Evolutionary conservation across 2,329 filamentous ascomycete species (phyloP), one percentile per base, ranked within the genome.

Genomic region (Paracoccidioides brasiliensis): DNA sequence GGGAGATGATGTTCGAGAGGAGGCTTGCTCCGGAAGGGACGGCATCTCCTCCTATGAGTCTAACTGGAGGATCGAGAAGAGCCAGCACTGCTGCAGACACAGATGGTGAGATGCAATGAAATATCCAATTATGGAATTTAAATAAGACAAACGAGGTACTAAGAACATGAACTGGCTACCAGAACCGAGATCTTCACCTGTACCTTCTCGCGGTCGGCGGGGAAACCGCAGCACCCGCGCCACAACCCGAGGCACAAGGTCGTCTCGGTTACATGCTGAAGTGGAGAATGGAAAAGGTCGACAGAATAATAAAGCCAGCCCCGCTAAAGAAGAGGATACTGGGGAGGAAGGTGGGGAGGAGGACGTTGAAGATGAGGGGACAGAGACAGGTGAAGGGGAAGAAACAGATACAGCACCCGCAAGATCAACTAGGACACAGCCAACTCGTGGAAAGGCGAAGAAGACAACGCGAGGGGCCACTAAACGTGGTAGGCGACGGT

Each of bases 1-100:
- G 72, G 41, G 69, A 71, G 30, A 64, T 75, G 67, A 77, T 76
- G 73, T 77, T 77, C 61, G 72, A 73, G 52, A 67, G 70, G 58
- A 63, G 75, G 55, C 59, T 77, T 44, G 73, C 72, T 6, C 69
- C 67, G 56, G 71, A 74, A 56, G 68, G 68, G 10, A 72, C 72
- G n/a, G 65, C 66, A 10, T 75, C 73, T 15, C 73, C 72, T 1
- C 65, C 67, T 4, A 64, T 64, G 7, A 72, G 67, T 58, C 61
- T 61, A 22, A 65, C 62, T 15, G 64, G 62, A 4, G 68, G 69
- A 15, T 74, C 73, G 4, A 65, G 69, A 56, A 66, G 72, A 56
- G 70, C 69, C 32, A 76, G 74, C 58, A 76, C 72, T 8, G 67
- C 73, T 30, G 73, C 71, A 49, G 72, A 76, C 55, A 76, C 74